These are phyloP conservation scores for Chlamydomonas sphaeroides DNA, from an alignment of 139 green algal genomes.

Conservation along the genomic window DNA sequence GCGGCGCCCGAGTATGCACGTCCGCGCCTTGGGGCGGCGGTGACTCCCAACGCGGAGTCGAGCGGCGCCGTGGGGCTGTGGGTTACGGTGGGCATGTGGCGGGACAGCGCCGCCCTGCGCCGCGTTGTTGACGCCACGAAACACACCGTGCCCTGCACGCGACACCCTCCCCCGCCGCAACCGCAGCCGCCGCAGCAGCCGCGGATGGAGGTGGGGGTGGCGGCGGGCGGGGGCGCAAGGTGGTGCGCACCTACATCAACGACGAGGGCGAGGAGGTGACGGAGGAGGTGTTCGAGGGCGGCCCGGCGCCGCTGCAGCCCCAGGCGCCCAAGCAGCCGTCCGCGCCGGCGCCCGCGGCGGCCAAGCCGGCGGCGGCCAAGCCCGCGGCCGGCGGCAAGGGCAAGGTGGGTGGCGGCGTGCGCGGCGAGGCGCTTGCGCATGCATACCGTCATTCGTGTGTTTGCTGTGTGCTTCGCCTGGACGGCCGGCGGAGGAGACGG, in stretches of 20 bases:
- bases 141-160: too few relatives aligned
- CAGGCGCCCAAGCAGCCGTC: neutral
- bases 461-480: too few relatives aligned
- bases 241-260: constrained; percentile 21
- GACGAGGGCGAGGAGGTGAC: constrained; percentile 37
- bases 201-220: neutral
- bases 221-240: neutral
- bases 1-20: too few relatives aligned
- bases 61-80: too few relatives aligned
- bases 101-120: too few relatives aligned
- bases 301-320: constrained; percentile 20
- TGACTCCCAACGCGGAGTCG: too few relatives aligned
- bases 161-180: too few relatives aligned
- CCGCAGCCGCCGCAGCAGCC: too few relatives aligned
- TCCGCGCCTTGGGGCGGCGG: too few relatives aligned
- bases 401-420: neutral
- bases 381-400: neutral
- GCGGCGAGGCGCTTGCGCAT: neutral
- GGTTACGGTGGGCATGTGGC: too few relatives aligned
- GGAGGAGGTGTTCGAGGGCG: constrained; percentile 36
- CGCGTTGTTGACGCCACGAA: too few relatives aligned
- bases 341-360: neutral
- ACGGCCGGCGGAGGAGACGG: too few relatives aligned
- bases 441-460: neutral
- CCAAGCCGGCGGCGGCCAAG: constrained; percentile 18